These are phyloP conservation scores for Saccharomyces kudriavzevii DNA, from an alignment of 805 yeast species.

Conservation along the genomic window DNA sequence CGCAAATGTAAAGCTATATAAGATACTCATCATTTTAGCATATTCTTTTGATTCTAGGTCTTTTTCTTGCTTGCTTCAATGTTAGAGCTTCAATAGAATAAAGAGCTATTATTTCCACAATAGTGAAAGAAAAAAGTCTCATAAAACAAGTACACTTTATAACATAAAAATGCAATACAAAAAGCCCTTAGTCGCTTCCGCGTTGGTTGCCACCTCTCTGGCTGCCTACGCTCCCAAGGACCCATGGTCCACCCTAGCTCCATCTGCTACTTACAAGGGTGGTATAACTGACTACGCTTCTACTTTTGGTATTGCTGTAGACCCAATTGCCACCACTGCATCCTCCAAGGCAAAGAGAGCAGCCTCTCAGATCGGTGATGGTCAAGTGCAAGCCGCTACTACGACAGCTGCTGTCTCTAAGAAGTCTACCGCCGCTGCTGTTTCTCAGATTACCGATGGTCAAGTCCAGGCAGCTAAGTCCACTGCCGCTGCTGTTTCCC, in stretches of 20 bases:
- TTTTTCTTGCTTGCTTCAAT: background rate
- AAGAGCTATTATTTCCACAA: background rate
- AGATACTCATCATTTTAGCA: background rate
- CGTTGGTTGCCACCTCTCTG: conserved; percentile 40
- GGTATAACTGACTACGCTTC: conserved; percentile 49
- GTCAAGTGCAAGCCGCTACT: conserved; percentile 48
- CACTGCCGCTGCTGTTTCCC: conserved; percentile 28
- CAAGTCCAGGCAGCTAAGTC: conserved; percentile 29
- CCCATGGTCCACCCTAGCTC: conserved; percentile 68
- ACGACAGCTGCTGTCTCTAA: conserved; percentile 33
- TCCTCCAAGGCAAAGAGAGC: conserved; percentile 33
- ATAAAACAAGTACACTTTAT: background rate
- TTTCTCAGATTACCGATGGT: conserved; percentile 35
- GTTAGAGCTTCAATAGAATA: background rate
- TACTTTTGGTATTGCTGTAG: conserved; percentile 61
- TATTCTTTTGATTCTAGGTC: background rate
- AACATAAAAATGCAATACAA: conserved; percentile 37
- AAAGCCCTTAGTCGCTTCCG: conserved; percentile 32
- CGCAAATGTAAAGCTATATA: background rate
- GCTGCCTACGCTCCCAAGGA: conserved; percentile 62
- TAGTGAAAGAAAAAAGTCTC: background rate
- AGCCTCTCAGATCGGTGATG: conserved; percentile 51
- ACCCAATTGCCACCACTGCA: conserved; percentile 37
- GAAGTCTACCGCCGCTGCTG: conserved; percentile 35
- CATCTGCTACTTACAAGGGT: conserved; percentile 45